Percentiles rank a stretch among this genome's conserved stretches.
Evolutionary conservation across 352 stramenopile genomes (phyloP).

Genomic region (Phytophthora litchii): DNA sequence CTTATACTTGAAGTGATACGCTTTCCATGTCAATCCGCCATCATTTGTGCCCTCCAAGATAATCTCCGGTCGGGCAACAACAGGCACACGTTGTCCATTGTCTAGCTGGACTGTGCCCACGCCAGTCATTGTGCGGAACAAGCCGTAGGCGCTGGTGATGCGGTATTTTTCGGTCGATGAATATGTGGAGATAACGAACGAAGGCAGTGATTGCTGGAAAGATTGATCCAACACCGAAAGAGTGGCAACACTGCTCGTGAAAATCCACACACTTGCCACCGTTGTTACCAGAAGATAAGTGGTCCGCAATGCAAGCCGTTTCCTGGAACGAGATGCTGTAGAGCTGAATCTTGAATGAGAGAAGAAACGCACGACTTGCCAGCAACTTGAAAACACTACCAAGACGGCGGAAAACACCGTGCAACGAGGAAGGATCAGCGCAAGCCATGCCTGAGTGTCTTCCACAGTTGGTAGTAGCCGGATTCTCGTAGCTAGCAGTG

Average conservation of each 20-base stretch:
- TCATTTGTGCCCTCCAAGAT: slow-evolving; percentile 81
- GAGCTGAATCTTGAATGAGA: background rate
- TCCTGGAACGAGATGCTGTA: slow-evolving; percentile 2
- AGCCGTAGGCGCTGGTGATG: slow-evolving; percentile 77
- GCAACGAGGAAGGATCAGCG: slow-evolving; percentile 34
- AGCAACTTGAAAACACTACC: slow-evolving; percentile 24
- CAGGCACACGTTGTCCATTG: slow-evolving; percentile 36
- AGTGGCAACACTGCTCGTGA: slow-evolving; percentile 46
- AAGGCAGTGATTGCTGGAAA: slow-evolving; percentile 41
- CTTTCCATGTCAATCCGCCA: slow-evolving; percentile 59
- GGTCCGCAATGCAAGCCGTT: slow-evolving; percentile 13
- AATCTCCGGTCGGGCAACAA: slow-evolving; percentile 89
- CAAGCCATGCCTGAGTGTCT: slow-evolving; percentile 50
- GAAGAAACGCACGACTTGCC: slow-evolving; percentile 35
- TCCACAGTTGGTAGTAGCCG: slow-evolving; percentile 43
- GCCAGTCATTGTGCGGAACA: slow-evolving; percentile 92
- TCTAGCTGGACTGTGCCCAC: slow-evolving; percentile 57
- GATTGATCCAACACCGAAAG: slow-evolving; percentile 47
- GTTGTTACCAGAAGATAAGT: slow-evolving; percentile 39
- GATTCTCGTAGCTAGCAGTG: slow-evolving; percentile 34
- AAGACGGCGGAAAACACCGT: slow-evolving; percentile 22
- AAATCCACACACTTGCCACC: slow-evolving; percentile 36
- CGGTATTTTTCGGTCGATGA: slow-evolving; percentile 37
- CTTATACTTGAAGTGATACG: slow-evolving; percentile 90
- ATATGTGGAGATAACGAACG: slow-evolving; percentile 37